Evolutionary conservation across 306 rosid species (phyloP), one percentile per base, ranked within the genome.

Genomic region (Dalbergia cochinchinensis): DNA sequence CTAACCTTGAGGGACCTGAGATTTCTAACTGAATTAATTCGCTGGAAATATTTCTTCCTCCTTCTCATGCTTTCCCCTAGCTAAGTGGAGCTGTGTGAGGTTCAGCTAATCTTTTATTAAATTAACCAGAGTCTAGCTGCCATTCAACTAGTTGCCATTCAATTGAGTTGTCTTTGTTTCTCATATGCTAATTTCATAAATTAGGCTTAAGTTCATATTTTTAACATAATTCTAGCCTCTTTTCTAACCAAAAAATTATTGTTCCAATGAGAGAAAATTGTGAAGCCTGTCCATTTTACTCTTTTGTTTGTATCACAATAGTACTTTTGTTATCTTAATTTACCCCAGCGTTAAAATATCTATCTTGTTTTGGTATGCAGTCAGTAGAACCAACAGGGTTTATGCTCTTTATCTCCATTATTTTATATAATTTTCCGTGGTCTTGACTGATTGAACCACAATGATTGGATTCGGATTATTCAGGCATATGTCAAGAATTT

Each of bases 401-500:
- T 44, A 44, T 53, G 35, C 41, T 71, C 31, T 5, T 35, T 67
- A 34, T 63, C 61, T 44, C 19, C 5, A 18, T 63, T 76, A 34
- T 11, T 67, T 50, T 59, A 6, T 78, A 18, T 74, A 14, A 48
- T 76, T 82, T 37, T 37, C 53, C 8, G 22, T 61, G 57, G 78
- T 70, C 5, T 65, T 37, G 78, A n/a, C 63, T 76, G 78, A 78
- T 83, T 83, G 2, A 65, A 33, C 45, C 42, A 11, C 20, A 74
- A 57, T 88, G 72, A 76, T 69, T 71, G 70, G 78, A 44, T 73
- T 78, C 59, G 84, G 37, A 61, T 71, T 61, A 45, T 78, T 60
- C 92, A 96, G 99, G 93, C 93, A 62, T 96, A 93, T 78, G 33
- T 84, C 68, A 86, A 89, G 88, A 93, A 63, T 85, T 96, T 96